Percentiles rank a stretch among this genome's conserved stretches.
phyloP scores from a whole-genome alignment of 2,329 filamentous ascomycete species.

The Trichophaea hybrida region DNA sequence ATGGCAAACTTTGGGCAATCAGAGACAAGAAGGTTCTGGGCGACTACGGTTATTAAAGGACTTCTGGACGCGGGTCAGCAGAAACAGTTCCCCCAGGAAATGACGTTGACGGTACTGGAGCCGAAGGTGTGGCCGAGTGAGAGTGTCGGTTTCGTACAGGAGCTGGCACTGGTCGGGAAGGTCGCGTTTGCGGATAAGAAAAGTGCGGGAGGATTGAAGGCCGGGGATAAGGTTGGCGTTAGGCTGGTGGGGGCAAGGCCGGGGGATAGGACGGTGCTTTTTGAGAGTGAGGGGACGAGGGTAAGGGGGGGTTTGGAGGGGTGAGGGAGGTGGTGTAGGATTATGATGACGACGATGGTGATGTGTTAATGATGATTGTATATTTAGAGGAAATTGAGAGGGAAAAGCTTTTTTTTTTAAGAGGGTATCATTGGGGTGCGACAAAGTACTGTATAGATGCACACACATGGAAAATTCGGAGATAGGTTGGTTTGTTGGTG shows the following conservation, averaged over 20 bases:
- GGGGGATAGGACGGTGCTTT: constrained; percentile 17
- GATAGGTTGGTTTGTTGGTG: too few relatives aligned
- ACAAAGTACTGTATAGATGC: too few relatives aligned
- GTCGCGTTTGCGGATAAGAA: constrained; percentile 16
- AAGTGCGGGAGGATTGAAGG: constrained; percentile 5
- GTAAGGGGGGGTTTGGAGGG: neutral
- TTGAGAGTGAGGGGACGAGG: constrained; percentile 5
- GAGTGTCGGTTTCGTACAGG: constrained; percentile 15
- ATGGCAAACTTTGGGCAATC: constrained; percentile 7
- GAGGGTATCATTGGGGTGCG: too few relatives aligned
- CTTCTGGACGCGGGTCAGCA: constrained; percentile 8
- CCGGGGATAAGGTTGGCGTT: constrained; percentile 16
- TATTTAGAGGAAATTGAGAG: too few relatives aligned
- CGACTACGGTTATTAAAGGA: constrained; percentile 5
- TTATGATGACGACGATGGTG: too few relatives aligned
- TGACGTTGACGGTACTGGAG: constrained; percentile 17
- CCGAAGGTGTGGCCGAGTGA: constrained; percentile 10
- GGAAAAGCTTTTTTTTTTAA: too few relatives aligned
- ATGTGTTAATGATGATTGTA: too few relatives aligned
- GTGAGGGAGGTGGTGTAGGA: too few relatives aligned
- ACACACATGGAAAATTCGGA: too few relatives aligned
- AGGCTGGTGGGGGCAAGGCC: constrained; percentile 4
- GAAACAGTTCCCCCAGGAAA: constrained; percentile 6
- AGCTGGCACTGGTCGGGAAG: constrained; percentile 18
- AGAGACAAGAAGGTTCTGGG: constrained; percentile 19